Percentiles rank a stretch among this genome's conserved stretches.
Conservation (phyloP, 192 early-diverging fungal species). For the Chytriomyces sp. region DNA sequence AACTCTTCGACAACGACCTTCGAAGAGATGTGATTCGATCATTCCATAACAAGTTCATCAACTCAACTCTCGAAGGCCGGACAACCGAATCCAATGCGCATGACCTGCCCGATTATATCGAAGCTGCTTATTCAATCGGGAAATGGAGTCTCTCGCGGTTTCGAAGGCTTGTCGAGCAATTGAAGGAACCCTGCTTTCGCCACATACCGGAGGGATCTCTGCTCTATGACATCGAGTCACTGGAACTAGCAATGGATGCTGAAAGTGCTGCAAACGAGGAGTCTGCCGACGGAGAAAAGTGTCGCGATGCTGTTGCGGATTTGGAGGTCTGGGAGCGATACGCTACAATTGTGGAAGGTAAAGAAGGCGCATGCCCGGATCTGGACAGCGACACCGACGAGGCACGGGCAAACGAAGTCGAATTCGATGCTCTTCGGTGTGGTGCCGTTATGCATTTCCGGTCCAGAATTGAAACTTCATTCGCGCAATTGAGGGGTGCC, state of each 20-base stretch:
- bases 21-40: constrained; percentile 27
- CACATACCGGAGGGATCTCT: constrained; percentile 26
- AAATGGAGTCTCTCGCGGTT: constrained; percentile 44
- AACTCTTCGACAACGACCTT: constrained; percentile 29
- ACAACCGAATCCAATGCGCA: background rate
- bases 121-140: constrained; percentile 42
- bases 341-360: constrained; percentile 19
- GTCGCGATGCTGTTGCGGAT: constrained; percentile 36
- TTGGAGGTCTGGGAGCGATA: constrained; percentile 43
- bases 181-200: constrained; percentile 28
- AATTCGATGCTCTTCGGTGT: constrained; percentile 25
- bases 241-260: constrained; percentile 34
- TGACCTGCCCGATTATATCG: constrained; percentile 27
- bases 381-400: constrained; percentile 25
- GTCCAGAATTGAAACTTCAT: constrained; percentile 7
- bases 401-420: constrained; percentile 9
- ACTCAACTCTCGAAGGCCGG: background rate
- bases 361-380: constrained; percentile 10
- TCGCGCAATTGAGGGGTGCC: constrained; percentile 1
- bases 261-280: constrained; percentile 33
- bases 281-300: background rate
- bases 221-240: constrained; percentile 29
- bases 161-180: constrained; percentile 27
- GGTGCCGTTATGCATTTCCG: constrained; percentile 31
- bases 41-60: constrained; percentile 2